These are phyloP conservation scores for Zasmidium cellare DNA, from an alignment of 2,329 filamentous ascomycete species.

Conservation along the genomic window DNA sequence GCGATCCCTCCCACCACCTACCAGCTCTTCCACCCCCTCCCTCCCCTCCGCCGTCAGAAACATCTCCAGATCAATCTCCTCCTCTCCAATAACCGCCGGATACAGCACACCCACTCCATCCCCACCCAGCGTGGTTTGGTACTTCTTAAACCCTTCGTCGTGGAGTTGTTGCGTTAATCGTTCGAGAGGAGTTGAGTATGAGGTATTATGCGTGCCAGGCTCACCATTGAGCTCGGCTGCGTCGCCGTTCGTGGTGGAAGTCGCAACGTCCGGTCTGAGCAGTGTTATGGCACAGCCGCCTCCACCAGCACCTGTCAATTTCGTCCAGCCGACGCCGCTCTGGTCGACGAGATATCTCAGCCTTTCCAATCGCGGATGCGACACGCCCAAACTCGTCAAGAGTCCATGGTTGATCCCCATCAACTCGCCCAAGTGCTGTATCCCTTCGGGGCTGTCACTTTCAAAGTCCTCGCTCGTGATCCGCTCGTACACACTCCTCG, in stretches of 20 bases:
- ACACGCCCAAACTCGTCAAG: slow-evolving; percentile 87
- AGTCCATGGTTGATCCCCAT: slow-evolving; percentile 94
- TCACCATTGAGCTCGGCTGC: slow-evolving; percentile 17
- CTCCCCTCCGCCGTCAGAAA: slow-evolving; percentile 82
- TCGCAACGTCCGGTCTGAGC: slow-evolving; percentile 62
- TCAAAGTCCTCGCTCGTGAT: slow-evolving; percentile 65
- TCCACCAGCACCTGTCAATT: slow-evolving; percentile 91
- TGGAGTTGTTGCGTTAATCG: slow-evolving; percentile 63
- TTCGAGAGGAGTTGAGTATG: slow-evolving; percentile 42
- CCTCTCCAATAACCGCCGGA: slow-evolving; percentile 87
- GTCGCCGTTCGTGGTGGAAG: slow-evolving; percentile 1
- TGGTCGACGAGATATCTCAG: slow-evolving; percentile 89
- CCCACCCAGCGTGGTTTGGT: slow-evolving; percentile 85
- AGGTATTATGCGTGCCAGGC: slow-evolving; percentile 4
- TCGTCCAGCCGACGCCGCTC: slow-evolving; percentile 91
- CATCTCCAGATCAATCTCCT: slow-evolving; percentile 89
- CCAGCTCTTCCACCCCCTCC: slow-evolving; percentile 81
- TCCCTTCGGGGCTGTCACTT: slow-evolving; percentile 59
- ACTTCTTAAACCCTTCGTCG: slow-evolving; percentile 71
- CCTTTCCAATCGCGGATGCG: slow-evolving; percentile 87
- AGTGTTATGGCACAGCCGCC: slow-evolving; percentile 95
- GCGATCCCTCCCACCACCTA: slow-evolving; percentile 54
- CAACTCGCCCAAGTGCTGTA: slow-evolving; percentile 79
- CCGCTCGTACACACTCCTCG: slow-evolving; percentile 56
- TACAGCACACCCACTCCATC: slow-evolving; percentile 93